These are phyloP conservation scores for Groenewaldozyma tartarivorans DNA, from an alignment of 805 yeast species.

Conservation along the genomic window DNA sequence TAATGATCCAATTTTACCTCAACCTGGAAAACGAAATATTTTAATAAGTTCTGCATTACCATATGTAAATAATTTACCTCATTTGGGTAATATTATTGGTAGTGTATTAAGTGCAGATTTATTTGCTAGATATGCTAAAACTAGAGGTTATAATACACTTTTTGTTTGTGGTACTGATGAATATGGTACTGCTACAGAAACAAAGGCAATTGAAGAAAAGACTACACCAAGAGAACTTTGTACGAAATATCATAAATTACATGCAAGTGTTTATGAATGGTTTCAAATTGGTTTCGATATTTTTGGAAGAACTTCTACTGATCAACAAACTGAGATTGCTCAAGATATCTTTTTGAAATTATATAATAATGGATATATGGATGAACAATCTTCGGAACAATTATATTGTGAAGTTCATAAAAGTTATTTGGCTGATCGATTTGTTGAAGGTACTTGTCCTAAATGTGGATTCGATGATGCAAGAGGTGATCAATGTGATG, in stretches of 20 bases:
- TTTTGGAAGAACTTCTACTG: slow-evolving; percentile 95
- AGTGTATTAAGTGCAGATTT: slow-evolving; percentile 92
- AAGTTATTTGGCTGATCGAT: slow-evolving; percentile 91
- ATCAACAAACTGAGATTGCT: slow-evolving; percentile 84
- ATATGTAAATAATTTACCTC: slow-evolving; percentile 97
- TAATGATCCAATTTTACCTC: slow-evolving; percentile 47
- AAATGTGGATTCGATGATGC: slow-evolving; percentile 93
- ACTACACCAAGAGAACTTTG: slow-evolving; percentile 83
- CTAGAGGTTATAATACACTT: slow-evolving; percentile 78
- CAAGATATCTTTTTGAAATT: slow-evolving; percentile 82
- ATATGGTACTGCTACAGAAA: slow-evolving; percentile 98
- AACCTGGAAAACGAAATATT: slow-evolving; percentile 64
- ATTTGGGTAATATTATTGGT: slow-evolving; percentile 93
- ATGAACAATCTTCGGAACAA: slow-evolving; percentile 82
- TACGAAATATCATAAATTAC: slow-evolving; percentile 81
- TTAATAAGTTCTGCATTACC: slow-evolving; percentile 95
- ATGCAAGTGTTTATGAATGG: slow-evolving; percentile 90
- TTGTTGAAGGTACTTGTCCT: slow-evolving; percentile 96
- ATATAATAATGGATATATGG: slow-evolving; percentile 67
- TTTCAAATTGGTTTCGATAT: slow-evolving; percentile 89
- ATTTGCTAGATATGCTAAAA: slow-evolving; percentile 80
- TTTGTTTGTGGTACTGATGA: slow-evolving; percentile 97
- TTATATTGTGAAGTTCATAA: slow-evolving; percentile 84
- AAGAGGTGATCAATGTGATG: slow-evolving; percentile 98
- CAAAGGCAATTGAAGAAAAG: slow-evolving; percentile 91